A percentile compares a stretch with the other conserved stretches of the same genome.
Conservation (phyloP, 129 eudicot species). For the Mikania micrantha region DNA sequence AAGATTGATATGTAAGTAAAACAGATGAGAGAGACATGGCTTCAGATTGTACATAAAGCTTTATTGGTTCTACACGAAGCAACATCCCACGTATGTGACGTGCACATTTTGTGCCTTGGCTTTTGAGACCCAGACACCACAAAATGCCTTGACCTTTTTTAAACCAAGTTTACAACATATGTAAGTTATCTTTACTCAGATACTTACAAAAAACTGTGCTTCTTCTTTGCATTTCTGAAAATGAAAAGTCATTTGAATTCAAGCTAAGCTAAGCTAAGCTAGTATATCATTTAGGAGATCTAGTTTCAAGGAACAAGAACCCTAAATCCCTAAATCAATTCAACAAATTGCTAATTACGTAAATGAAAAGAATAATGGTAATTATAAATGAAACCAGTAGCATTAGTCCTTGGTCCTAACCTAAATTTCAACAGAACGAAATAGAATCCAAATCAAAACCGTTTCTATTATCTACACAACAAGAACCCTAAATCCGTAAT, state of each 20-base stretch:
- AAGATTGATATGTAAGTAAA: too few relatives aligned
- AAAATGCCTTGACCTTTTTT: too few relatives aligned
- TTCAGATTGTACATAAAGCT: too few relatives aligned
- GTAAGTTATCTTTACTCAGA: neutral
- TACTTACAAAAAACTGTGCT: neutral
- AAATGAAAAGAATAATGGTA: neutral
- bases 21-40: too few relatives aligned
- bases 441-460: neutral
- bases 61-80: too few relatives aligned
- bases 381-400: neutral
- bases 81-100: too few relatives aligned
- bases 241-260: neutral
- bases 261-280: neutral
- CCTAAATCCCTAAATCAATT: neutral
- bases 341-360: neutral
- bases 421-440: neutral
- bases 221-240: neutral
- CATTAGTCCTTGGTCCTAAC: neutral
- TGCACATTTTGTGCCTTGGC: too few relatives aligned
- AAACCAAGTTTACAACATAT: neutral
- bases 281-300: neutral
- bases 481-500: slow-evolving; percentile 17
- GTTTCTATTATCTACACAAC: neutral
- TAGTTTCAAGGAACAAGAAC: neutral
- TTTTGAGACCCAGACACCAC: too few relatives aligned